These are phyloP conservation scores for Cyberlindnera mrakii DNA, from an alignment of 805 yeast genomes.

Conservation along the genomic window DNA sequence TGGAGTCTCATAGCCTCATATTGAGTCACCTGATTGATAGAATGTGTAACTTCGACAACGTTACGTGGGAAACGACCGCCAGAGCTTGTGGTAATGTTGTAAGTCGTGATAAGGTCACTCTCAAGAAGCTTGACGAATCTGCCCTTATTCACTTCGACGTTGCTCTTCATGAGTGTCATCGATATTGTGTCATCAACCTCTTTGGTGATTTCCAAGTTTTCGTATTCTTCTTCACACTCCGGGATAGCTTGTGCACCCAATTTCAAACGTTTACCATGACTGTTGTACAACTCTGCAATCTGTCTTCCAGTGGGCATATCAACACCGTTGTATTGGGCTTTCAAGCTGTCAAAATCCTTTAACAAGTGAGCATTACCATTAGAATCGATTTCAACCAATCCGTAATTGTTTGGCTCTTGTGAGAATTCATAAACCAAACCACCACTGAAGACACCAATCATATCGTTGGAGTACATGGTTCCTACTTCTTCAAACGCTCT, in stretches of 20 bases:
- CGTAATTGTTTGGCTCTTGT: constrained; percentile 72
- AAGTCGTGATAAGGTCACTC: constrained; percentile 37
- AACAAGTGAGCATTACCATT: constrained; percentile 42
- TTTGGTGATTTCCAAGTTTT: constrained; percentile 34
- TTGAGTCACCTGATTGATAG: constrained; percentile 19
- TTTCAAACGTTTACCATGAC: constrained; percentile 19
- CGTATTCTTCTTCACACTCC: constrained; percentile 34
- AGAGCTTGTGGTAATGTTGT: constrained; percentile 36
- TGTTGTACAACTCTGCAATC: constrained; percentile 19
- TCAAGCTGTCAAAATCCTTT: constrained; percentile 53
- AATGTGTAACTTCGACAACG: constrained; percentile 18
- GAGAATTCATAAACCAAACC: constrained; percentile 92
- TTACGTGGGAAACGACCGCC: constrained; percentile 29
- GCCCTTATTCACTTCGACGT: constrained; percentile 45
- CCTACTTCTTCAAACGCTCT: constrained; percentile 72
- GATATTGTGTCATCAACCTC: constrained; percentile 39
- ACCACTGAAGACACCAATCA: constrained; percentile 77
- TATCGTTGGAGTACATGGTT: constrained; percentile 60
- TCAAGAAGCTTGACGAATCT: constrained; percentile 39
- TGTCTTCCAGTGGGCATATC: constrained; percentile 25
- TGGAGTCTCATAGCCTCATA: constrained; percentile 20
- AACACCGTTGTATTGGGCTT: constrained; percentile 36
- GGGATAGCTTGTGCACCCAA: constrained; percentile 23
- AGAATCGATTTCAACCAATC: constrained; percentile 60
- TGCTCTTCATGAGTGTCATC: constrained; percentile 38